Evolutionary conservation across 1,284 basidiomycete genomes (phyloP), one percentile per base, ranked within the genome.

Genomic region (Apiotrichum montevideense): DNA sequence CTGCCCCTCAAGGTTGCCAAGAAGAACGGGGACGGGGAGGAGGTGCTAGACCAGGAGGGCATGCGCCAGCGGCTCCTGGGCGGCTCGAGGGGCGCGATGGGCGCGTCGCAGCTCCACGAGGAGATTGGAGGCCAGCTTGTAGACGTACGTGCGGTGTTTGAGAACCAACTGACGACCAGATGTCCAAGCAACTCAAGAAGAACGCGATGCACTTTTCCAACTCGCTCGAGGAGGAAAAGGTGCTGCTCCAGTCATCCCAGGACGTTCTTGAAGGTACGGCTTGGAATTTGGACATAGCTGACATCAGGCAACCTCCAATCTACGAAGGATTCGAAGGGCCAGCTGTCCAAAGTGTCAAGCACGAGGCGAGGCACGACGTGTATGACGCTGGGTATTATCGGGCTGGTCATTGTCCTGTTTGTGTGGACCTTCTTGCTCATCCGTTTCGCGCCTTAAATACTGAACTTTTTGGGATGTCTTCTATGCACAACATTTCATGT

Each of bases 341-440:
- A 67, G 14, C 64, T 77, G 9, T 65, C 72, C 6, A 56, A 62
- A 5, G 75, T 77, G 2, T 70, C 71, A n/a, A 63, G 58, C 34
- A 75, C 72, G 57, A 65, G 72, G 3, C 58, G 73, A 44, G 64
- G 72, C 5, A 78, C 76, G 46, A 78, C 77, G 4, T 78, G 75
- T 62, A 61, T 78, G 62, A 75, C 71, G 5, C 52, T 78, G 1
- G 71, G 71, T 1, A 64, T 74, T 4, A 65, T 75, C 32, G 21
- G 73, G 3, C 56, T 71, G 1, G 77, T 78, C 6, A 58, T 75
- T 37, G 54, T 78, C 21, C 58, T 73, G 34, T 78, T 75, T 58
- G 57, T 76, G 13, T 78, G 77, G 77, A 78, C 75, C 8, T 76
- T 75, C 59, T 64, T 77, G 63, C 66, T 78, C 46, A 78, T 78